Evolutionary conservation across 805 yeast species (phyloP), one percentile per base, ranked within the genome.

Genomic region (Candida dajiaensis): DNA sequence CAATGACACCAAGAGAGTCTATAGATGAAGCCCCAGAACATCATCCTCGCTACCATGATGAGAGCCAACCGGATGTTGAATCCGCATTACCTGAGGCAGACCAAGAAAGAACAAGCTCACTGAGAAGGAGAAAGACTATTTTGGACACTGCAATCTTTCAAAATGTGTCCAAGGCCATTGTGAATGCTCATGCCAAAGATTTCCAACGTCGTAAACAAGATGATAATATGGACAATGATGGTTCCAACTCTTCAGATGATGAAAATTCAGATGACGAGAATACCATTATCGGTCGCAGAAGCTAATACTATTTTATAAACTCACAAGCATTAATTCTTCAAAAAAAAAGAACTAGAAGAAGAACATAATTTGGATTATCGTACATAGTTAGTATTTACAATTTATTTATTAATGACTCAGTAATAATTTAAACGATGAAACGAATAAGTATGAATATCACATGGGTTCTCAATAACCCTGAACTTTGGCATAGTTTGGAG

Each of bases 401-500:
- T 18, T n/a, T 29, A 41, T 18, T 28, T 19, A n/a, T 28, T 13
- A 20, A 15, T 19, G 8, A 11, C n/a, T 31, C 19, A 25, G 26
- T 60, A 59, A 33, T 58, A 51, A 26, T 51, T 59, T 44, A 57
- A 59, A 28, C 43, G 25, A 39, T 51, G 52, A 41, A 59, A 57
- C 25, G 23, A 22, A 48, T n/a, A n/a, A n/a, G n/a, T n/a, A 53
- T 47, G 57, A 53, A 43, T 41, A 41, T 29, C 58, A 53, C 16
- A 26, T 48, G 28, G 8, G 11, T 13, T 13, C n/a, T 44, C 33
- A 81, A 46, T 77, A 83, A 50, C 86, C 94, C 64, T 90, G 98
- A 38, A 94, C 98, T 65, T 94, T 94, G 9, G 97, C 97, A 64
- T 94, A 94, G 60, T 88, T 89, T 28, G 99, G 99, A 3, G 99